Evolutionary conservation across 176 grass and related monocot genomes (phyloP).

Genomic region (Lolium multiflorum): DNA sequence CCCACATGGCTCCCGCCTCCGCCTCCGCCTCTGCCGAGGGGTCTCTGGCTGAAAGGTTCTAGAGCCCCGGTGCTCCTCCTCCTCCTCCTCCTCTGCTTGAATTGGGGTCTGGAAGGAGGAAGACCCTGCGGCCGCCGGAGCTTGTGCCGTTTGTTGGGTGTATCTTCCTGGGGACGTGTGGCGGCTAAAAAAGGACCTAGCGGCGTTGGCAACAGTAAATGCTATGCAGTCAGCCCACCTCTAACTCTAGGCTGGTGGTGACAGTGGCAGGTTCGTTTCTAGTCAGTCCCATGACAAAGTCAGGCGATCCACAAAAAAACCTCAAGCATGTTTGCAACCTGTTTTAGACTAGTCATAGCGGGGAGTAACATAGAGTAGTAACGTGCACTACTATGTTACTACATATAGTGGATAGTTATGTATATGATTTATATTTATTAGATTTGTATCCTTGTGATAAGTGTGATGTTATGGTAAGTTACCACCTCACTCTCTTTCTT

Average conservation of each 20-base stretch:
- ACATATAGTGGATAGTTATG: too few species aligned
- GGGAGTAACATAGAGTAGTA: too few species aligned
- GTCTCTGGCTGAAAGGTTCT: not conserved
- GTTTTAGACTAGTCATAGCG: too few species aligned
- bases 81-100: not conserved
- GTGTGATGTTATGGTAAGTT: too few species aligned
- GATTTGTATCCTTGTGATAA: too few species aligned
- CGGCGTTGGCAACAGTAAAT: not conserved
- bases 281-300: not conserved
- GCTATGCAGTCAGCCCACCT: not conserved
- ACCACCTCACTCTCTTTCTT: too few species aligned
- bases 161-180: conserved; percentile 41
- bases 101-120: conserved; percentile 10
- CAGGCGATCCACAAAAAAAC: not conserved
- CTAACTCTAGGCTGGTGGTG: not conserved
- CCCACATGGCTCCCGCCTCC: conserved; percentile 56
- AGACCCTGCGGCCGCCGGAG: not conserved
- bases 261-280: not conserved
- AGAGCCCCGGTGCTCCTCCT: not conserved
- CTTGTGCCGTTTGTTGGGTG: conserved; percentile 1
- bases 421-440: too few species aligned
- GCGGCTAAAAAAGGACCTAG: not conserved
- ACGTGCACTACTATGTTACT: too few species aligned
- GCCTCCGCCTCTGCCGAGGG: too few species aligned
- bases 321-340: not conserved